A percentile compares a stretch with the other conserved stretches of the same genome.
Evolutionary conservation across 257 asterid species (phyloP).

Genomic region (Cordia subcordata): DNA sequence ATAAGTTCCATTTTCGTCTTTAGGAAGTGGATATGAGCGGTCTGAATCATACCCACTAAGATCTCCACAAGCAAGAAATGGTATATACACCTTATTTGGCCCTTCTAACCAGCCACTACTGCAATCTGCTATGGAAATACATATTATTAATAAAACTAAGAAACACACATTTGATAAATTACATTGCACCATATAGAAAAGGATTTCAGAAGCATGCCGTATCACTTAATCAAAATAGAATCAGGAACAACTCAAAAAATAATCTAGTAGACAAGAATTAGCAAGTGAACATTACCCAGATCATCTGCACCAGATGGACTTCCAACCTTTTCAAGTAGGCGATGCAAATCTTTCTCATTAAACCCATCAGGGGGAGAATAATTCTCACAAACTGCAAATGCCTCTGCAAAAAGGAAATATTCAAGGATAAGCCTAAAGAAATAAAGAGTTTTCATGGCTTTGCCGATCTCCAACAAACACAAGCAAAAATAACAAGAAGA

Average conservation of each 20-base stretch:
- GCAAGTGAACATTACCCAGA: constrained; percentile 43
- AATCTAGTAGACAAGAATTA: neutral
- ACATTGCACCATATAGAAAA: too few species aligned
- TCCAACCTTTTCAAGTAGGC: constrained; percentile 86
- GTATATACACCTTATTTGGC: constrained; percentile 84
- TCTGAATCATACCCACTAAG: constrained; percentile 86
- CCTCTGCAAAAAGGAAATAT: constrained; percentile 50
- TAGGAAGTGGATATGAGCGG: constrained; percentile 78
- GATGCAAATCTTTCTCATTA: constrained; percentile 76
- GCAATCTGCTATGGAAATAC: constrained; percentile 54
- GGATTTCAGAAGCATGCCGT: too few species aligned
- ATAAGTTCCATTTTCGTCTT: constrained; percentile 66
- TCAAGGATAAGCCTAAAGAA: too few species aligned
- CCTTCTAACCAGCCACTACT: constrained; percentile 99
- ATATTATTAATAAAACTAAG: neutral
- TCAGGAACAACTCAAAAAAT: too few species aligned
- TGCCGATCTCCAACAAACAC: neutral
- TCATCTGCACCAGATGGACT: constrained; percentile 92
- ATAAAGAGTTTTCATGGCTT: too few species aligned
- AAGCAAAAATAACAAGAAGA: neutral
- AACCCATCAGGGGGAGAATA: constrained; percentile 96
- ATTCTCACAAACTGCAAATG: constrained; percentile 91
- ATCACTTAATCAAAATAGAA: too few species aligned
- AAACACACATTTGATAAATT: too few species aligned
- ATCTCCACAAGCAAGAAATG: constrained; percentile 96